phyloP scores from a whole-genome alignment of 495 filamentous ascomycete genomes.

The Cetradonia linearis region DNA sequence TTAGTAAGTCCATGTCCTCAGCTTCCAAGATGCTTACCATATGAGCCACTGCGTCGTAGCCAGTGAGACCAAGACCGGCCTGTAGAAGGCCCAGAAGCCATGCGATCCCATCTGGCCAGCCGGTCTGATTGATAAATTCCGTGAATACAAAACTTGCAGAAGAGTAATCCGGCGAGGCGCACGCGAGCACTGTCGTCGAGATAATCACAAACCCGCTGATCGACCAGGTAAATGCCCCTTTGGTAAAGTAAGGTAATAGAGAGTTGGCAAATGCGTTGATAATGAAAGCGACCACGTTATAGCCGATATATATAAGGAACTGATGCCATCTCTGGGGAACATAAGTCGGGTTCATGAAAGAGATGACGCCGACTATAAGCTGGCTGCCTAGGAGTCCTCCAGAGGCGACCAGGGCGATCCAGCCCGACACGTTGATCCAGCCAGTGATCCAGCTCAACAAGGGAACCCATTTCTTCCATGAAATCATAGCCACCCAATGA shows the following conservation, averaged over 20 bases:
- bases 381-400: slow-evolving; percentile 40
- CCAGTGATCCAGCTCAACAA: slow-evolving; percentile 60
- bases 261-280: slow-evolving; percentile 60
- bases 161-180: slow-evolving; percentile 49
- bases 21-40: slow-evolving; percentile 37
- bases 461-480: slow-evolving; percentile 48
- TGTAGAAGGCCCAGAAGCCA: slow-evolving; percentile 56
- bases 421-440: slow-evolving; percentile 66
- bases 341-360: slow-evolving; percentile 39
- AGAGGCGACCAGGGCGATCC: slow-evolving; percentile 49
- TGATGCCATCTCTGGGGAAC: slow-evolving; percentile 50
- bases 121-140: slow-evolving; percentile 49
- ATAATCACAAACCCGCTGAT: slow-evolving; percentile 58
- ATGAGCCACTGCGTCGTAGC: slow-evolving; percentile 53
- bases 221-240: slow-evolving; percentile 55
- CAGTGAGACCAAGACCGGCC: slow-evolving; percentile 50
- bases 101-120: slow-evolving; percentile 51
- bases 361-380: slow-evolving; percentile 38
- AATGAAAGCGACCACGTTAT: slow-evolving; percentile 50
- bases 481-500: slow-evolving; percentile 61
- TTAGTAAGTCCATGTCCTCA: background rate
- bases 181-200: slow-evolving; percentile 54
- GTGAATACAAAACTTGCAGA: slow-evolving; percentile 50
- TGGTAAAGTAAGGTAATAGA: slow-evolving; percentile 54
- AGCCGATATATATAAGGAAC: slow-evolving; percentile 61